Percentiles rank a stretch among this genome's conserved stretches.
Conservation (phyloP, 164 flowering plant genomes). For the Houttuynia cordata region DNA sequence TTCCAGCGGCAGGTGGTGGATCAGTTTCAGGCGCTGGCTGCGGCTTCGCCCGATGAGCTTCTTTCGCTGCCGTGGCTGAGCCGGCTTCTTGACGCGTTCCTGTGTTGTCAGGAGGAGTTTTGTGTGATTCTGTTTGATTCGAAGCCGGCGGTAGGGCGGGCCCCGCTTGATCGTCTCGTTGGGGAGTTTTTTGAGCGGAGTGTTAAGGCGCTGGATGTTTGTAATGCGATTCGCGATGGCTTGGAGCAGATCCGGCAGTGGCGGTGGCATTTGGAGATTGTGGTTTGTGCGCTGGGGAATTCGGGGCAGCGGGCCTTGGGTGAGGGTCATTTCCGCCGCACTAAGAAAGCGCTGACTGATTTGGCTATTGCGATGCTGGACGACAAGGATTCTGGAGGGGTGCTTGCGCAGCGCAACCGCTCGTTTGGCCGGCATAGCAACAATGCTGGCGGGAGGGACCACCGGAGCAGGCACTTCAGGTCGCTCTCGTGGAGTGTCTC, state of each 20-base stretch:
- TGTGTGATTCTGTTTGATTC: conserved; percentile 35
- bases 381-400: conserved; percentile 47
- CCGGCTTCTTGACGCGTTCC: conserved; percentile 56
- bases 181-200: conserved; percentile 60
- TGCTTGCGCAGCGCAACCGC: conserved; percentile 47
- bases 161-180: conserved; percentile 52
- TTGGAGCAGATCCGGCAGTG: conserved; percentile 77
- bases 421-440: conserved; percentile 82
- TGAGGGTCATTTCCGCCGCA: conserved; percentile 79
- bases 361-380: conserved; percentile 69
- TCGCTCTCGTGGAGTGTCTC: conserved; percentile 96
- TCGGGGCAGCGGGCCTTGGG: conserved; percentile 39
- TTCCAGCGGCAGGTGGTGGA: conserved; percentile 63
- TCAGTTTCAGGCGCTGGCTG: conserved; percentile 32
- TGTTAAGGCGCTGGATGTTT: conserved; percentile 79
- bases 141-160: conserved; percentile 14
- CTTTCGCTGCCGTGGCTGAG: conserved; percentile 65
- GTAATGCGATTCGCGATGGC: conserved; percentile 83
- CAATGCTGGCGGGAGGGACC: conserved; percentile 3
- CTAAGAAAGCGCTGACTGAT: conserved; percentile 75
- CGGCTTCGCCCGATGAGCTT: conserved; percentile 25
- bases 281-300: conserved; percentile 40
- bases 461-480: conserved; percentile 39
- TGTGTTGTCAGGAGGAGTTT: conserved; percentile 76
- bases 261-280: conserved; percentile 73